phyloP scores from a whole-genome alignment of 805 yeast genomes.

The Candida caryicola region DNA sequence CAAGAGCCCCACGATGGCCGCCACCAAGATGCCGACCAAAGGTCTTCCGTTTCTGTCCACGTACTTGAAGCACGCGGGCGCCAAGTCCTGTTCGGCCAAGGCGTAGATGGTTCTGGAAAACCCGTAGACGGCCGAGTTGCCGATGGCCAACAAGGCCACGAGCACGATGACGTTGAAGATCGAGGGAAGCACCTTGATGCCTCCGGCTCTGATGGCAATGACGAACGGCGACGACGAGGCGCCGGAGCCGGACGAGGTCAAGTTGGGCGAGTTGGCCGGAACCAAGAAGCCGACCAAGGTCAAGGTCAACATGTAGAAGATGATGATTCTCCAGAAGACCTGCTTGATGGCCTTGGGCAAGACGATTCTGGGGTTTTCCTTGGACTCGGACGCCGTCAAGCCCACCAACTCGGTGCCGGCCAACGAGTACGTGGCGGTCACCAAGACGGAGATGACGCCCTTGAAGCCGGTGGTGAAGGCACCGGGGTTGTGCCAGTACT shows the following conservation, averaged over 20 bases:
- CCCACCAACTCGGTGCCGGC: conserved; percentile 45
- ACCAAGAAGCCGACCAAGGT: conserved; percentile 41
- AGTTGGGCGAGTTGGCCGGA: conserved; percentile 25
- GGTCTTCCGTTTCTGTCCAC: conserved; percentile 43
- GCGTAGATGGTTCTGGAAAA: conserved; percentile 41
- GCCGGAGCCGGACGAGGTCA: conserved; percentile 25
- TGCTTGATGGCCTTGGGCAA: conserved; percentile 43
- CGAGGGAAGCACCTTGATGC: conserved; percentile 41
- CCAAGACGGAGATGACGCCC: conserved; percentile 37
- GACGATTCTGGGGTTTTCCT: conserved; percentile 35
- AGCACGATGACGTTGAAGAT: conserved; percentile 42
- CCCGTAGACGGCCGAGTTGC: conserved; percentile 44
- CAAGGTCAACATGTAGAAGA: conserved; percentile 40
- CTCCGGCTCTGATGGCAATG: conserved; percentile 40
- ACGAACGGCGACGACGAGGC: conserved; percentile 43
- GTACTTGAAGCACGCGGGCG: conserved; percentile 32
- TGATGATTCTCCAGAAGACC: conserved; percentile 40
- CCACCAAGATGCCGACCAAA: conserved; percentile 31
- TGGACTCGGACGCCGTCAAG: conserved; percentile 36
- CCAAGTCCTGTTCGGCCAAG: conserved; percentile 40
- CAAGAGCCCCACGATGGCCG: conserved; percentile 35
- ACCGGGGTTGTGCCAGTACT: conserved; percentile 37
- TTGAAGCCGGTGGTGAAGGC: conserved; percentile 36
- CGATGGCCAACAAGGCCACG: conserved; percentile 40
- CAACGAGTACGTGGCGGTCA: conserved; percentile 41